Evolutionary conservation across 495 filamentous ascomycete species (phyloP), one percentile per base, ranked within the genome.

Genomic region (Penicillium malachiteum): DNA sequence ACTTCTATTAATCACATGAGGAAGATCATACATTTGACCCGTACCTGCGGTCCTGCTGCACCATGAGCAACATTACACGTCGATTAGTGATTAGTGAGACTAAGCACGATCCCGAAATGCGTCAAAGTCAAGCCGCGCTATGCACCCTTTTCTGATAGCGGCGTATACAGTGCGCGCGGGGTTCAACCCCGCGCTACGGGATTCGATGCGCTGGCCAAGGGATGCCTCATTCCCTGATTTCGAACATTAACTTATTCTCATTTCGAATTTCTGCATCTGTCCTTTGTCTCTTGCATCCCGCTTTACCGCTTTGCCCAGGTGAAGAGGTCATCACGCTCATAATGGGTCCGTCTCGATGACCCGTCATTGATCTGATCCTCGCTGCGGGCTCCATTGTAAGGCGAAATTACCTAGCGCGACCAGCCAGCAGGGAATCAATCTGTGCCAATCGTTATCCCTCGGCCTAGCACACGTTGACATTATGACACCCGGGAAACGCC

Each of bases 131-230:
- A 56, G 48, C 54, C 54, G 54, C 54, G 32, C 33, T 30, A 39
- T 56, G 37, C 45, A 42, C 35, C 40, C 5, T 35, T n/a, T 18
- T 44, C 26, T 44, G 50, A 52, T 52, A 52, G 50, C 30, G 40
- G 31, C 46, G 31, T 18, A 31, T 38, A 38, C 14, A 46, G 32
- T 37, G 42, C 34, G 42, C 34, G 34, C 32, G 64, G 56, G 61
- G 61, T 8, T 18, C 32, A 64, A 57, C 67, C 65, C 65, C 60
- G 65, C 65, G 60, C 57, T 66, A 54, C 54, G 12, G 8, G 14
- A 16, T 21, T 53, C 63, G 58, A 66, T 69, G 66, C 56, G 64
- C 54, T 69, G 66, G 60, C 66, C 52, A 58, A 58, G 58, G 40
- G 51, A 52, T 60, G 52, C 49, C 57, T 50, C 44, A 54, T 63